Percentiles rank a stretch among this genome's conserved stretches.
These are phyloP conservation scores for Toxoplasma gondii DNA, from an alignment of 169 alveolate genomes.

Conservation along the genomic window DNA sequence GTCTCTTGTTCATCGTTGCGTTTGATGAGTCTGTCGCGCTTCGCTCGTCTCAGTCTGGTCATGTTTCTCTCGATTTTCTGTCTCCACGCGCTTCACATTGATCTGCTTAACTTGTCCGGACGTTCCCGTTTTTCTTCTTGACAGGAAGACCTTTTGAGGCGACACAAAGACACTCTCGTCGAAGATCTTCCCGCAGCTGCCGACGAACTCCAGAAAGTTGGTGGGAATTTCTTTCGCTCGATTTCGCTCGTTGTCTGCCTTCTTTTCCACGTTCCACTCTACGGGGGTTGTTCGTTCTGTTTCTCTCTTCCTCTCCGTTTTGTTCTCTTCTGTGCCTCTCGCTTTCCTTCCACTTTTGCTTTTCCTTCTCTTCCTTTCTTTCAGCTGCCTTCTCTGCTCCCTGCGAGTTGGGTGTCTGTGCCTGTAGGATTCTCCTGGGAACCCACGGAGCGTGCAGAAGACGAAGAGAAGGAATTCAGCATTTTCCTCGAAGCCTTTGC, in stretches of 20 bases:
- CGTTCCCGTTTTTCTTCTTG: too few relatives aligned
- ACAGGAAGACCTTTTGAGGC: neutral
- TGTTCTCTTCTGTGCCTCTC: too few relatives aligned
- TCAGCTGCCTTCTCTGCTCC: too few relatives aligned
- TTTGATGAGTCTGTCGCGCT: too few relatives aligned
- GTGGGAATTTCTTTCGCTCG: neutral
- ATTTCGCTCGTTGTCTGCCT: neutral
- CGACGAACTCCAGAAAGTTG: slow-evolving; percentile 14
- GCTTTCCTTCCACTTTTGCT: neutral
- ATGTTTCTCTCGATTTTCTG: too few relatives aligned
- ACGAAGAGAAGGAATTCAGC: neutral
- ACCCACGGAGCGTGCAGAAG: neutral
- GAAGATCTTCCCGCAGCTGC: slow-evolving; percentile 27
- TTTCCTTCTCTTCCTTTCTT: neutral
- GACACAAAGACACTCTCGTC: neutral
- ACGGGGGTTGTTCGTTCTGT: neutral
- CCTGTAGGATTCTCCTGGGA: slow-evolving; percentile 2
- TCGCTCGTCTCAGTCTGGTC: too few relatives aligned
- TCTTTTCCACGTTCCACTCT: neutral
- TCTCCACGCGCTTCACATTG: too few relatives aligned
- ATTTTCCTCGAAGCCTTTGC: neutral
- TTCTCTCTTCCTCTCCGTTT: too few relatives aligned
- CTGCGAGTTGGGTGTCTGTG: neutral
- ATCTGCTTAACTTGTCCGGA: too few relatives aligned
- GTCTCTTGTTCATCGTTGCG: too few relatives aligned